These are phyloP conservation scores for Rhodotorula graminis DNA, from an alignment of 768 basidiomycete genomes.

Conservation along the genomic window DNA sequence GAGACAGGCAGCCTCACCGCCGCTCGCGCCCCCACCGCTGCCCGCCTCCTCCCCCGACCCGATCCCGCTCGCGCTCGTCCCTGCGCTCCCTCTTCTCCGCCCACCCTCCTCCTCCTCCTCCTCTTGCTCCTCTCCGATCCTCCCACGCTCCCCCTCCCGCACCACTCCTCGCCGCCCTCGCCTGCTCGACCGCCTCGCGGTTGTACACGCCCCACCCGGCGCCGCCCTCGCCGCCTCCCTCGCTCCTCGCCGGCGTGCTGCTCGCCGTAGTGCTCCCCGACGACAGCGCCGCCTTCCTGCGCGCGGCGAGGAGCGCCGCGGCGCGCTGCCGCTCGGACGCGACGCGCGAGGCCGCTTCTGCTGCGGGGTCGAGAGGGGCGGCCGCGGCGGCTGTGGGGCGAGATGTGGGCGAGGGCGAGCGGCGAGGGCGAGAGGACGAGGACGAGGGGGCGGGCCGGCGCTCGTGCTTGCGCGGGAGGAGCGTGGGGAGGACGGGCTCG, in stretches of 20 bases:
- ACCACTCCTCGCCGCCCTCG: slow-evolving; percentile 7
- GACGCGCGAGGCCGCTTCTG: slow-evolving; percentile 16
- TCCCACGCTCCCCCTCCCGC: background rate
- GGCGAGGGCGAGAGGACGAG: background rate
- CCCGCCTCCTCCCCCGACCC: background rate
- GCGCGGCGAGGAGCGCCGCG: slow-evolving; percentile 27
- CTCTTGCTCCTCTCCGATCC: too few relatives aligned
- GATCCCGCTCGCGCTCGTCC: background rate
- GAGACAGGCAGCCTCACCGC: background rate
- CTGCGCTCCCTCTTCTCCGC: background rate
- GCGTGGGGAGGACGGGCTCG: slow-evolving; percentile 25
- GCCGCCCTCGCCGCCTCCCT: background rate
- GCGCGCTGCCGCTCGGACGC: slow-evolving; percentile 29
- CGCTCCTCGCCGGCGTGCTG: slow-evolving; percentile 23
- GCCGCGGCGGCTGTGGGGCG: background rate
- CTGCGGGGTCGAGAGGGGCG: background rate
- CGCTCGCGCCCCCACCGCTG: background rate
- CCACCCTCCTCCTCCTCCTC: background rate
- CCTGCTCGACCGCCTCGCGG: slow-evolving; percentile 14
- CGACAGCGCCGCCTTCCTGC: background rate
- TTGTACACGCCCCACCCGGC: slow-evolving; percentile 35
- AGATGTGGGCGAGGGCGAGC: background rate
- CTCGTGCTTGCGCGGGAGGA: slow-evolving; percentile 9
- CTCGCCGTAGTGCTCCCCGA: background rate
- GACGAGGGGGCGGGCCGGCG: background rate